Evolutionary conservation across 805 yeast species (phyloP).

Genomic region (Cyberlindnera euphorbiae): DNA sequence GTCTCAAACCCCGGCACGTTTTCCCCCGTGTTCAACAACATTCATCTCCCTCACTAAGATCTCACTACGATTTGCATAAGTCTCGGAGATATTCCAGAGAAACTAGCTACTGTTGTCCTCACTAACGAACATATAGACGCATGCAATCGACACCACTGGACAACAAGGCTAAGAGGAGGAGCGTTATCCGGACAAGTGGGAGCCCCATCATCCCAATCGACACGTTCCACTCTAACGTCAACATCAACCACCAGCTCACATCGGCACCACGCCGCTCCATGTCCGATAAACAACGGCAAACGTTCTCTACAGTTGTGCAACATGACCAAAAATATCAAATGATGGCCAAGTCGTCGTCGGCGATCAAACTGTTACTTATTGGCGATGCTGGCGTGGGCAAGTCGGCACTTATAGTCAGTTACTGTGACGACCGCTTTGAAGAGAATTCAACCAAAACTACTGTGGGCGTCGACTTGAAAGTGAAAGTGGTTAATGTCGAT

Average conservation of each 20-base stretch:
- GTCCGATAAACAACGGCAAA: constrained; percentile 8
- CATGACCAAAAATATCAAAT: constrained; percentile 19
- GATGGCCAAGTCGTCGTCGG: constrained; percentile 17
- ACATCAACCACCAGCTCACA: constrained; percentile 21
- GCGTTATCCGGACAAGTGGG: constrained; percentile 21
- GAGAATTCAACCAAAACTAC: constrained; percentile 34
- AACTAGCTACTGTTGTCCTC: too few relatives aligned
- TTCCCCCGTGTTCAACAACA: background rate
- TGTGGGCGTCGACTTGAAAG: constrained; percentile 44
- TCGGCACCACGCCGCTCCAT: constrained; percentile 10
- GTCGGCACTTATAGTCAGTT: constrained; percentile 40
- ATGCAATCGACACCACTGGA: too few relatives aligned
- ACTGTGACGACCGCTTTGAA: constrained; percentile 35
- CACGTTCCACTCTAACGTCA: constrained; percentile 20
- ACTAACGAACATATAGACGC: too few relatives aligned
- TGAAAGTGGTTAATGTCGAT: constrained; percentile 39
- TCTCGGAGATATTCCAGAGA: too few relatives aligned
- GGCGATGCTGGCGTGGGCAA: constrained; percentile 48
- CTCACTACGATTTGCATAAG: too few relatives aligned
- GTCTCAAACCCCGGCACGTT: too few relatives aligned
- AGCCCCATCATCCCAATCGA: constrained; percentile 27
- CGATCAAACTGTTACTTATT: constrained; percentile 34
- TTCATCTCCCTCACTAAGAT: too few relatives aligned
- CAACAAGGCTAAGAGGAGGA: constrained; percentile 22
- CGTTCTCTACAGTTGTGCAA: constrained; percentile 11